A percentile compares a stretch with the other conserved stretches of the same genome.
These are phyloP conservation scores for Kuraishia capsulata DNA, from an alignment of 805 yeast genomes.

Conservation along the genomic window DNA sequence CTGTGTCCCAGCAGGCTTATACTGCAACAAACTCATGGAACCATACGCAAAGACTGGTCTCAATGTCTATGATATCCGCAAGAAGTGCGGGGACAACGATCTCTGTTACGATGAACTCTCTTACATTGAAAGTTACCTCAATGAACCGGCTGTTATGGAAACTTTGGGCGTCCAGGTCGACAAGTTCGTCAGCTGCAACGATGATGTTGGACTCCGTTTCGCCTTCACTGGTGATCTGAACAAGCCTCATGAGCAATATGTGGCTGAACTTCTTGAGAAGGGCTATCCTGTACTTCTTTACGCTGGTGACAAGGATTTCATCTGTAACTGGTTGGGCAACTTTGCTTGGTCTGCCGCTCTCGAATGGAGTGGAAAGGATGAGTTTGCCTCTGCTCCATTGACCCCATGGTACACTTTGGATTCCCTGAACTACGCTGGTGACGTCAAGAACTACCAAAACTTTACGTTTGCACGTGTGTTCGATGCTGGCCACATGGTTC, in stretches of 20 bases:
- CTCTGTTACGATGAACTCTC: conserved; percentile 77
- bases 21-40: conserved; percentile 79
- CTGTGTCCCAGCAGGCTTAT: conserved; percentile 85
- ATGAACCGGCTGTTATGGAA: conserved; percentile 62
- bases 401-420: conserved; percentile 10
- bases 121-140: conserved; percentile 71
- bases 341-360: conserved; percentile 74
- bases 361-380: conserved; percentile 23
- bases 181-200: conserved; percentile 65
- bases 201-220: conserved; percentile 72
- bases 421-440: conserved; percentile 45
- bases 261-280: conserved; percentile 60
- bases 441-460: conserved; percentile 60
- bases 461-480: conserved; percentile 71
- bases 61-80: conserved; percentile 87
- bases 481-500: conserved; percentile 92
- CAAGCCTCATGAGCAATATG: conserved; percentile 77
- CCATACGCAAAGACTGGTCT: conserved; percentile 81
- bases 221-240: conserved; percentile 85
- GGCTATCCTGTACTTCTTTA: conserved; percentile 79
- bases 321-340: conserved; percentile 96
- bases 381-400: conserved; percentile 1
- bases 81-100: conserved; percentile 56
- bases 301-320: conserved; percentile 94
- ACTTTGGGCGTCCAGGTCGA: conserved; percentile 91